Base-by-base conservation (phyloP, 2,329 filamentous ascomycete genomes). In the Aspergillus flavus region DNA sequence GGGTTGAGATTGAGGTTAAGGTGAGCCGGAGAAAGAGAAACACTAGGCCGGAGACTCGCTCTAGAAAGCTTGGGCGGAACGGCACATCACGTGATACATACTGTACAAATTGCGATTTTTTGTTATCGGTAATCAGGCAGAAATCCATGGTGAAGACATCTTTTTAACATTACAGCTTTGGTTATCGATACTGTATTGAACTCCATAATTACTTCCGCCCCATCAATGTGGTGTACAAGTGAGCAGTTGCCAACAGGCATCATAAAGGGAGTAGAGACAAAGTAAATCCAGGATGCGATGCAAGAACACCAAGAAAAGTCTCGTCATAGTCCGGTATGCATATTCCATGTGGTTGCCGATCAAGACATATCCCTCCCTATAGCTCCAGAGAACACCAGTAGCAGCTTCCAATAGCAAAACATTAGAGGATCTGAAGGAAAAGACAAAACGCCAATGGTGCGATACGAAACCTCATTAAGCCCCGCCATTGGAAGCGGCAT, bases 291-390 rank as follows among this genome's bases (percentile, higher is more conserved):
- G 32, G 56, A 64, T 64, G 63, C 65, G 64, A 68, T 64, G 68
- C 69, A 69, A 62, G 65, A 63, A 67, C 58, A 67, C 57, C 67
- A 66, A 67, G 59, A 57, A 66, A 61, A 64, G 61, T 58, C 63
- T 58, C 66, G 58, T 67, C 65, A 63, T 68, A 68, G 69, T 69
- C 66, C 67, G 68, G 60, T 66, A 75, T 75, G 73, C 73, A 72
- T 69, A 64, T 64, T 65, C 59, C 61, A 68, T 67, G 66, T 62
- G 63, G 61, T 68, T 62, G 63, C 66, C 64, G 58, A 64, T 53
- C 61, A 59, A 64, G 63, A 66, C 54, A 63, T 48, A 64, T 60
- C 61, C 66, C 63, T 65, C 63, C 68, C 64, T 68, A 60, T 66
- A 65, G 68, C 65, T 66, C 70, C 70, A 64, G 52, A 63, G 61